These are phyloP conservation scores for Trichoderma gracile DNA, from an alignment of 2,329 filamentous ascomycete genomes.

Conservation along the genomic window DNA sequence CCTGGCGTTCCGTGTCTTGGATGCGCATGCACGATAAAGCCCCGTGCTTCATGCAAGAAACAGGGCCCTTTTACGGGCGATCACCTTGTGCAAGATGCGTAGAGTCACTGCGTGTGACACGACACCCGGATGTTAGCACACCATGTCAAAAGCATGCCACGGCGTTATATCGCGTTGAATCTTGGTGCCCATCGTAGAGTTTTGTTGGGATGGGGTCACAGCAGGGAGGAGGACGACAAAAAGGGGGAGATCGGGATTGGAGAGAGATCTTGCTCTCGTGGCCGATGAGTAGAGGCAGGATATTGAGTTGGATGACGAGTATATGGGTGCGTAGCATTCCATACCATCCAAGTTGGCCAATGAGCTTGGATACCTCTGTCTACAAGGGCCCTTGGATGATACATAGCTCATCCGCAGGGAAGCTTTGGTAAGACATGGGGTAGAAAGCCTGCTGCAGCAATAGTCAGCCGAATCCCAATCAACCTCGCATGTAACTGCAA, in stretches of 20 bases:
- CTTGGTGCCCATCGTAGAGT: neutral
- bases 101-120: neutral
- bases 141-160: neutral
- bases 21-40: neutral
- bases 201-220: neutral
- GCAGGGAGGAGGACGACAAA: neutral
- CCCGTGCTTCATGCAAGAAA: neutral
- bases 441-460: neutral
- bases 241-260: neutral
- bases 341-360: neutral
- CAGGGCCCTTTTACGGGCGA: neutral
- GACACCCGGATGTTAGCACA: neutral
- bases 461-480: neutral
- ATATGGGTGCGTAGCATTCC: neutral
- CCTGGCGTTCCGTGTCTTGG: neutral
- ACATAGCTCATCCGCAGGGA: slow-evolving; percentile 4
- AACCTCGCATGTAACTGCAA: neutral
- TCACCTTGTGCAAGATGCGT: neutral
- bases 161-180: neutral
- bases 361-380: neutral
- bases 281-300: neutral
- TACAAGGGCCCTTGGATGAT: neutral
- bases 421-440: slow-evolving; percentile 11
- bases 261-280: neutral
- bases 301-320: neutral